Base-by-base conservation (phyloP, 164 flowering plant species). In the Amborella trichopoda region DNA sequence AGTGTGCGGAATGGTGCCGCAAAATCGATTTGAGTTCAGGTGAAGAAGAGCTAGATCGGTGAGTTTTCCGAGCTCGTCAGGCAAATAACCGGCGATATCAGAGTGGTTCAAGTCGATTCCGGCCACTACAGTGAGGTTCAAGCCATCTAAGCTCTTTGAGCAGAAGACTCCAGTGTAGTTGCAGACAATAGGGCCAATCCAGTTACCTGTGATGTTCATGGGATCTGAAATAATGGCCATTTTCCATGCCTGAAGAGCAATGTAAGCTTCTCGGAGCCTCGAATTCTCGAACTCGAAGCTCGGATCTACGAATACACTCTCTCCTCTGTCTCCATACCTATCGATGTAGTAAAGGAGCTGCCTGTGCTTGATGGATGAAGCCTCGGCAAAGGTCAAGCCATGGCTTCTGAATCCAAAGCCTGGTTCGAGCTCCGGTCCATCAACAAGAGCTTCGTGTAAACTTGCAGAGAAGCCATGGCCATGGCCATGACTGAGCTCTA, bases 311-410 rank as follows among this genome's bases (percentile, higher is more conserved):
- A 19, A 38, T 10, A 38, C 20, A 22, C 20, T 2, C 16, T 38
- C 3, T 8, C 41, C 16, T n/a, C 41, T 38, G 41, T 22, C 41
- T 9, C 20, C 41, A n/a, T n/a, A 70, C 69, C 76, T 79, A 43
- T 85, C 95, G 25, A 71, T 50, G 80, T 80, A 78, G 72, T 78
- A 82, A 11, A 89, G 74, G 4, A 89, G 83, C 67, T 83, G 95
- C 2, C 97, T 61, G 6, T 74, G 78, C 27, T 36, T 53, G 56
- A 82, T 78, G 68, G 50, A 77, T 12, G 27, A 38, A 19, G 67
- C 80, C 36, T 81, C 79, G 13, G 68, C 70, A 41, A 75, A 81
- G 18, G 74, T 62, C 40, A 87, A 78, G 5, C 54, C 49, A 24
- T 4, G 40, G 1, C 72, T 83, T 6, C 36, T 27, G 34, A 30